A percentile compares a stretch with the other conserved stretches of the same genome.
phyloP scores from a whole-genome alignment of 2,329 filamentous ascomycete species.

The Cryphonectria nitschkei region DNA sequence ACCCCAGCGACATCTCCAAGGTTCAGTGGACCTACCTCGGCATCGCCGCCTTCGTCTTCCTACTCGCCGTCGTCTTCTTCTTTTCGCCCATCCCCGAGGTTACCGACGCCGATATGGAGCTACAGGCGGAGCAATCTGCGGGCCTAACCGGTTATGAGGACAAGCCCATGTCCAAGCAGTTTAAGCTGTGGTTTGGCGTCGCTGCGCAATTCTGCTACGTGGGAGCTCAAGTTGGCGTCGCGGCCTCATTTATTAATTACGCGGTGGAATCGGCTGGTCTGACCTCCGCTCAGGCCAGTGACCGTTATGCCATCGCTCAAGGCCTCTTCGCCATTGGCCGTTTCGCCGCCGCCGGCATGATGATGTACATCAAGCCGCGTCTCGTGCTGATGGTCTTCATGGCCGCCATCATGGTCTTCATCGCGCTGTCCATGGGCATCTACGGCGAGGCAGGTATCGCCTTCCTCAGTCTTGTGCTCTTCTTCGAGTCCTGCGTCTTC shows the following conservation, averaged over 20 bases:
- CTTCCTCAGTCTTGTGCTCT: constrained; percentile 70
- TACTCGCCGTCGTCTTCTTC: constrained; percentile 67
- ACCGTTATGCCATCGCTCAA: constrained; percentile 73
- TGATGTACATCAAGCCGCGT: constrained; percentile 68
- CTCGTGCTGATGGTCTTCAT: constrained; percentile 70
- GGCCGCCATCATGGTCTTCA: constrained; percentile 65
- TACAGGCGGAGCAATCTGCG: constrained; percentile 58
- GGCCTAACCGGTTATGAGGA: constrained; percentile 53
- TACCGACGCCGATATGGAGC: constrained; percentile 66
- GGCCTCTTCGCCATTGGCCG: constrained; percentile 72
- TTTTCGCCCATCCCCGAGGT: constrained; percentile 70
- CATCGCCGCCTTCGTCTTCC: constrained; percentile 70
- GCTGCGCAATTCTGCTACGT: constrained; percentile 77
- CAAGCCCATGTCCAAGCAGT: constrained; percentile 69
- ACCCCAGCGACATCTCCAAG: constrained; percentile 59
- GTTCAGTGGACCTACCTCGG: constrained; percentile 77
- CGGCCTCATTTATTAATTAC: constrained; percentile 72
- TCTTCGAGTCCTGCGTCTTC: constrained; percentile 80
- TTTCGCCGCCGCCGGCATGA: constrained; percentile 67
- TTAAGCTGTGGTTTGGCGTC: constrained; percentile 73
- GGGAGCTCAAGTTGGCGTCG: constrained; percentile 69
- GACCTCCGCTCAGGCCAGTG: constrained; percentile 58
- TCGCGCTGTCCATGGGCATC: constrained; percentile 49
- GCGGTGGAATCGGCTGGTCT: constrained; percentile 59
- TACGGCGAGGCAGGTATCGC: constrained; percentile 50